These are phyloP conservation scores for Xylariales sp. DNA, from an alignment of 2,329 filamentous ascomycete species.

Conservation along the genomic window DNA sequence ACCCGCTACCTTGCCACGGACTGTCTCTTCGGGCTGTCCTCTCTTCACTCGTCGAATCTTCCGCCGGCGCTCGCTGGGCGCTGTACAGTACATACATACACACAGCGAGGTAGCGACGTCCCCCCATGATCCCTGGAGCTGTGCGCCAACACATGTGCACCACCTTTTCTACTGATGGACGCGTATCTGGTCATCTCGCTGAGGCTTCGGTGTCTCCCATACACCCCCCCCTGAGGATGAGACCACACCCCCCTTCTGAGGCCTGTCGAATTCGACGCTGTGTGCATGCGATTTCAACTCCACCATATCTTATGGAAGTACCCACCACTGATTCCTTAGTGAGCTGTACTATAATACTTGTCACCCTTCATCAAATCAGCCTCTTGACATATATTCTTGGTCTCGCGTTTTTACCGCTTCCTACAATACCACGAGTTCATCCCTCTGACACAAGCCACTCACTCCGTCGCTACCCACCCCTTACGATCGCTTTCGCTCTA, in stretches of 20 bases:
- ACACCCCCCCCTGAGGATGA: background rate
- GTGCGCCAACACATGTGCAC: conserved; percentile 8
- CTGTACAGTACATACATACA: no score
- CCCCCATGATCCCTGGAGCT: conserved; percentile 7
- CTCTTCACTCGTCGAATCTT: conserved; percentile 7
- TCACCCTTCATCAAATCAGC: conserved; percentile 10
- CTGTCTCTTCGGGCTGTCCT: background rate
- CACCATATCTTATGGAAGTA: conserved; percentile 10
- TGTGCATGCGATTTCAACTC: conserved; percentile 6
- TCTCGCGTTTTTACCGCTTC: conserved; percentile 9
- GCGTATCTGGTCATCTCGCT: conserved; percentile 7
- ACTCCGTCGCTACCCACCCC: background rate
- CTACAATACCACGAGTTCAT: background rate
- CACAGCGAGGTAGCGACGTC: conserved; percentile 5
- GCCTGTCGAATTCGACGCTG: background rate
- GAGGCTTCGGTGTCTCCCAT: background rate
- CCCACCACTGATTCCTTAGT: conserved; percentile 12
- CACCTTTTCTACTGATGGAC: conserved; percentile 4
- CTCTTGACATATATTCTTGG: conserved; percentile 10
- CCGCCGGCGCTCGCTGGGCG: background rate
- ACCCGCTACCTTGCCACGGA: conserved; percentile 1
- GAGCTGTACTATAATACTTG: conserved; percentile 12
- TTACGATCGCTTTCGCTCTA: background rate
- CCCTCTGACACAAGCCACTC: background rate
- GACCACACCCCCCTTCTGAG: background rate